Evolutionary conservation across 352 stramenopile species (phyloP).

Genomic region (Globisporangium emineosum): DNA sequence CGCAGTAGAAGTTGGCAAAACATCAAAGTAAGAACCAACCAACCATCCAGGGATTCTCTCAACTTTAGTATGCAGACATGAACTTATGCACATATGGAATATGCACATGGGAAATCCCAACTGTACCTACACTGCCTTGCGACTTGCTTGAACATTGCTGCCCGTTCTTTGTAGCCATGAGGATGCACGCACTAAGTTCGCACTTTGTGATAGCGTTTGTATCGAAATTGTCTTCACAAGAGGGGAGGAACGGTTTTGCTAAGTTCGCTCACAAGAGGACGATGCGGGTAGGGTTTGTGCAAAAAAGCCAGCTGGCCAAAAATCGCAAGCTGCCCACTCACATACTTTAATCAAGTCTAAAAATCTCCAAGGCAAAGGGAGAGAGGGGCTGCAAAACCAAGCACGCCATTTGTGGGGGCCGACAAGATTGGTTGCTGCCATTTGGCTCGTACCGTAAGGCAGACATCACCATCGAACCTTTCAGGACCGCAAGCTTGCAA

Average conservation of each 20-base stretch:
- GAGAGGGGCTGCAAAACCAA: neutral
- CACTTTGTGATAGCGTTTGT: neutral
- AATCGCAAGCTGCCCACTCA: neutral
- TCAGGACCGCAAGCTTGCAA: neutral
- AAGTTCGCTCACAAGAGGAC: slow-evolving; percentile 4
- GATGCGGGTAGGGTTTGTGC: neutral
- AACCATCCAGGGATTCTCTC: no score
- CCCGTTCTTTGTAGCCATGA: neutral
- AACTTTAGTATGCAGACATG: neutral
- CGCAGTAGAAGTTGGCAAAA: no score
- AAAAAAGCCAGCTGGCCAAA: slow-evolving; percentile 8
- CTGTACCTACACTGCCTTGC: slow-evolving; percentile 7
- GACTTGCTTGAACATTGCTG: slow-evolving; percentile 8
- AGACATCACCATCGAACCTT: neutral
- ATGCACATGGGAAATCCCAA: neutral
- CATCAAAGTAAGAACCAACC: no score
- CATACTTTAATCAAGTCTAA: slow-evolving; percentile 10
- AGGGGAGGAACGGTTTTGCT: neutral
- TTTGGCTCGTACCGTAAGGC: neutral
- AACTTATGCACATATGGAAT: neutral
- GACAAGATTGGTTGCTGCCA: neutral
- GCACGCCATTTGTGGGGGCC: slow-evolving; percentile 1
- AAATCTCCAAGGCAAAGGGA: slow-evolving; percentile 3
- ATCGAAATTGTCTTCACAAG: neutral
- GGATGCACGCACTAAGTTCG: neutral